Conservation (phyloP, 805 yeast species). For the Kodamaea leandrae region DNA sequence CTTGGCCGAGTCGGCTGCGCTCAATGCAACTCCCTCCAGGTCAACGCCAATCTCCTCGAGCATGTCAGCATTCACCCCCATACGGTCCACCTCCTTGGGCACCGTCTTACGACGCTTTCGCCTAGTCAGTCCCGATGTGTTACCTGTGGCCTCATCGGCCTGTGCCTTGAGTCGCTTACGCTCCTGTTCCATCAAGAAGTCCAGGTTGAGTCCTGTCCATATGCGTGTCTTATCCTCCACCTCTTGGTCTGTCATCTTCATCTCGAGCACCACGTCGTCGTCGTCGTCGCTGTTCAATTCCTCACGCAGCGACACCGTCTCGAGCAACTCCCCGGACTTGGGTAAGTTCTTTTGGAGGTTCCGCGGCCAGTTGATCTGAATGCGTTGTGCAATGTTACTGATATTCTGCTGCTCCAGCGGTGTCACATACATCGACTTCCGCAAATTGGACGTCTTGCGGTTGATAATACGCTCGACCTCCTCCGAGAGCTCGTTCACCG, state of each 20-base stretch:
- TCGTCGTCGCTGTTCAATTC: conserved; percentile 67
- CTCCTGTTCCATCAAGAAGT: conserved; percentile 81
- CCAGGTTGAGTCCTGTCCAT: conserved; percentile 90
- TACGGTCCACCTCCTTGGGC: conserved; percentile 22
- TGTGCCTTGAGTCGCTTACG: conserved; percentile 77
- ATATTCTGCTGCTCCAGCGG: conserved; percentile 20
- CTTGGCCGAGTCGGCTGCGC: conserved; percentile 80
- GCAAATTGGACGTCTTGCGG: conserved; percentile 21
- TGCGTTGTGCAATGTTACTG: conserved; percentile 12
- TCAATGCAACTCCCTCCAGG: conserved; percentile 36
- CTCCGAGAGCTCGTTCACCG: conserved; percentile 24
- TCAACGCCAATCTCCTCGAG: conserved; percentile 42
- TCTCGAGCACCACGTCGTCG: conserved; percentile 70
- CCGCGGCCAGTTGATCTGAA: conserved; percentile 30
- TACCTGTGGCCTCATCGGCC: conserved; percentile 86
- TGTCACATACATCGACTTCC: conserved; percentile 20
- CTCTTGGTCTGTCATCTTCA: conserved; percentile 67
- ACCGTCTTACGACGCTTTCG: conserved; percentile 39
- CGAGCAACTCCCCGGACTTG: conserved; percentile 52
- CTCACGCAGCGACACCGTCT: conserved; percentile 55
- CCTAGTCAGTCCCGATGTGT: conserved; percentile 37
- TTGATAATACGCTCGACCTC: conserved; percentile 22
- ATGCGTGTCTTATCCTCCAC: conserved; percentile 70
- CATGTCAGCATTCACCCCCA: conserved; percentile 30
- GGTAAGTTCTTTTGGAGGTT: conserved; percentile 57